Conservation (phyloP, 495 filamentous ascomycete species). For the Penicillium robsamsonii region DNA sequence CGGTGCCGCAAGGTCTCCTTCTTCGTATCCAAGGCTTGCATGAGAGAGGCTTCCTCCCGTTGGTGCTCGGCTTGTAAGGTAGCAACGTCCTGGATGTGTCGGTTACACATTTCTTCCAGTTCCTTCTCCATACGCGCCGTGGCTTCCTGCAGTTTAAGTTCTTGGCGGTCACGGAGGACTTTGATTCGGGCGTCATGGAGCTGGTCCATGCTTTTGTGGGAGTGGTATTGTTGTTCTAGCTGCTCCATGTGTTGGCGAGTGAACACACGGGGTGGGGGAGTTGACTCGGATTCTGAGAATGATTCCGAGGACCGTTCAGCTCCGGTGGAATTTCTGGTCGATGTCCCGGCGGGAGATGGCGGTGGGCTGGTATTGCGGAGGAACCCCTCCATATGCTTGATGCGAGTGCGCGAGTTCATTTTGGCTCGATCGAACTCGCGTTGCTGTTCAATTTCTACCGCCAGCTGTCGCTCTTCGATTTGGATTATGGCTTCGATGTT, state of each 20-base stretch:
- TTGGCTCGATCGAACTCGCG: constrained; percentile 56
- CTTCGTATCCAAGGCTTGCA: constrained; percentile 48
- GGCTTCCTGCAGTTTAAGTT: constrained; percentile 64
- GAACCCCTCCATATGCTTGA: constrained; percentile 79
- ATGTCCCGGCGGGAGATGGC: constrained; percentile 24
- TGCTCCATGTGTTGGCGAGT: constrained; percentile 50
- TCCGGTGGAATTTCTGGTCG: constrained; percentile 1
- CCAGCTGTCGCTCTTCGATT: constrained; percentile 72
- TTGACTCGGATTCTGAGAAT: constrained; percentile 21
- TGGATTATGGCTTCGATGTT: constrained; percentile 51
- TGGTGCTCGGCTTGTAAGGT: constrained; percentile 53
- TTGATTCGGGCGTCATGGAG: constrained; percentile 74
- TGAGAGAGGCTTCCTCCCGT: constrained; percentile 51
- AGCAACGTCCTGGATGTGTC: constrained; percentile 50
- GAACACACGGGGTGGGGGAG: constrained; percentile 29
- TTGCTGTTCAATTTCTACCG: constrained; percentile 64
- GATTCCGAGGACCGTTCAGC: constrained; percentile 24
- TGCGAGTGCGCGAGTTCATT: constrained; percentile 61
- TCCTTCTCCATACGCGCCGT: constrained; percentile 64
- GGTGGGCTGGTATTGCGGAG: constrained; percentile 57
- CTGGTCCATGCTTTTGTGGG: constrained; percentile 66
- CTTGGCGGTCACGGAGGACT: constrained; percentile 74
- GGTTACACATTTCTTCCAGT: constrained; percentile 52
- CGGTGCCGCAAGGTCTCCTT: constrained; percentile 49
- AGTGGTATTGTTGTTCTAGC: constrained; percentile 67